Evolutionary conservation across 2,329 filamentous ascomycete genomes (phyloP).

Genomic region (Malbranchea zuffiana): DNA sequence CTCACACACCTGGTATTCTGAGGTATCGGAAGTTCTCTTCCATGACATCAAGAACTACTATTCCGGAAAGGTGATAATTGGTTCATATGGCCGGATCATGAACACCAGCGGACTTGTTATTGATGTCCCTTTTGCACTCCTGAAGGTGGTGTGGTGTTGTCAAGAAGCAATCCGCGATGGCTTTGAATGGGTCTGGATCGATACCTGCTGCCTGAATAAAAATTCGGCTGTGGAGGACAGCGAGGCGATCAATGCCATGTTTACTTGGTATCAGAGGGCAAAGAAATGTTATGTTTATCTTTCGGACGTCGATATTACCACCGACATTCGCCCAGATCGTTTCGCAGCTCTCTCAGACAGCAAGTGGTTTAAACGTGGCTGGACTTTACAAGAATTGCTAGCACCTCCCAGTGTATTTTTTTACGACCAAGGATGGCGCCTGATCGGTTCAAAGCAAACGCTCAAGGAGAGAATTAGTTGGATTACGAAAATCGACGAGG

Average conservation of each 20-base stretch:
- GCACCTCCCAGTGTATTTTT: slow-evolving; percentile 5
- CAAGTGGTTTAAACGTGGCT: slow-evolving; percentile 9
- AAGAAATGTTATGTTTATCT: slow-evolving; percentile 28
- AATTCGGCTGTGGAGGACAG: slow-evolving; percentile 26
- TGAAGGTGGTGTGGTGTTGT: too few species aligned
- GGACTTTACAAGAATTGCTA: slow-evolving; percentile 10
- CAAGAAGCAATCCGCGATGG: slow-evolving; percentile 19
- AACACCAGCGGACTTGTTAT: too few species aligned
- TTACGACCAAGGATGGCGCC: slow-evolving; percentile 7
- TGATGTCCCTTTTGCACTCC: too few species aligned
- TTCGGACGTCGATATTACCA: slow-evolving; percentile 17
- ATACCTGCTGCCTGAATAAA: slow-evolving; percentile 34
- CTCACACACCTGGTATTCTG: too few species aligned
- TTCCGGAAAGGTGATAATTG: too few species aligned
- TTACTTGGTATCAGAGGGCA: slow-evolving; percentile 27
- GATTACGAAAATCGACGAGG: slow-evolving; percentile 6
- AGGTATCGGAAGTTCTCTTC: too few species aligned
- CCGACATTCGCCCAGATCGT: neutral
- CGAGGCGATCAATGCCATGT: slow-evolving; percentile 25
- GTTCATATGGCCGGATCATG: too few species aligned
- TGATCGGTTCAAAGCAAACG: slow-evolving; percentile 3
- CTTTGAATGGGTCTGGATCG: slow-evolving; percentile 28
- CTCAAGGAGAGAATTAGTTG: slow-evolving; percentile 5
- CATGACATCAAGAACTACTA: too few species aligned
- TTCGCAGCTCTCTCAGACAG: too few species aligned